A percentile compares a stretch with the other conserved stretches of the same genome.
Conservation (phyloP, 1,284 basidiomycete species). For the Cryptococcus sp. region DNA sequence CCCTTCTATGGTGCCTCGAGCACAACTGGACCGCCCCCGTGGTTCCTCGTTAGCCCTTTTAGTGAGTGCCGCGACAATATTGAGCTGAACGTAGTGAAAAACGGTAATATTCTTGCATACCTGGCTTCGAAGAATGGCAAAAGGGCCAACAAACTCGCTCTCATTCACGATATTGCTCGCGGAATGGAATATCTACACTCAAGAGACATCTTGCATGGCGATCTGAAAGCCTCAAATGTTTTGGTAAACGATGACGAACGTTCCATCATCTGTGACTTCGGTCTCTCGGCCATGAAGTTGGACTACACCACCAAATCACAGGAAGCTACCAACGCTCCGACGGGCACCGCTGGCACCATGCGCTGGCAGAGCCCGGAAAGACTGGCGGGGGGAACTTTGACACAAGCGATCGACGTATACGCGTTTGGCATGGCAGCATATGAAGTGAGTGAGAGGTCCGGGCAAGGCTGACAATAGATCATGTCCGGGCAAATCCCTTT, state of each 20-base stretch:
- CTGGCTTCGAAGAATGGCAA: constrained; percentile 56
- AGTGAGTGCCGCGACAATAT: constrained; percentile 20
- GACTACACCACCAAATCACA: constrained; percentile 51
- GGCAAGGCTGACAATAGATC: neutral
- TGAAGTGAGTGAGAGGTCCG: constrained; percentile 51
- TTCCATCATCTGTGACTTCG: constrained; percentile 75
- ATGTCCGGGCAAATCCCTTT: constrained; percentile 60
- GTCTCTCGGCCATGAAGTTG: constrained; percentile 72
- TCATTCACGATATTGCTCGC: constrained; percentile 67
- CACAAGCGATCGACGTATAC: constrained; percentile 56
- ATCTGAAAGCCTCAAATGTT: constrained; percentile 72
- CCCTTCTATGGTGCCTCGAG: constrained; percentile 63
- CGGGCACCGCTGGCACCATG: constrained; percentile 58
- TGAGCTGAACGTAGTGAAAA: constrained; percentile 34
- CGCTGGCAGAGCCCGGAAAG: constrained; percentile 75
- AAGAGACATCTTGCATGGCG: constrained; percentile 65
- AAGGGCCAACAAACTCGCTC: constrained; percentile 26
- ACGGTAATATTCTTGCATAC: constrained; percentile 57
- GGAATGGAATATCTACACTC: constrained; percentile 74
- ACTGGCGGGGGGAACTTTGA: constrained; percentile 60
- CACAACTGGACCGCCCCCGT: constrained; percentile 61
- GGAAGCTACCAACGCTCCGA: constrained; percentile 1
- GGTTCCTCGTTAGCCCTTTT: constrained; percentile 69
- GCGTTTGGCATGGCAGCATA: constrained; percentile 70
- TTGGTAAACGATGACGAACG: constrained; percentile 66